Evolutionary conservation across 345 rosid genomes (phyloP).

Genomic region (Pelargonium nanum): DNA sequence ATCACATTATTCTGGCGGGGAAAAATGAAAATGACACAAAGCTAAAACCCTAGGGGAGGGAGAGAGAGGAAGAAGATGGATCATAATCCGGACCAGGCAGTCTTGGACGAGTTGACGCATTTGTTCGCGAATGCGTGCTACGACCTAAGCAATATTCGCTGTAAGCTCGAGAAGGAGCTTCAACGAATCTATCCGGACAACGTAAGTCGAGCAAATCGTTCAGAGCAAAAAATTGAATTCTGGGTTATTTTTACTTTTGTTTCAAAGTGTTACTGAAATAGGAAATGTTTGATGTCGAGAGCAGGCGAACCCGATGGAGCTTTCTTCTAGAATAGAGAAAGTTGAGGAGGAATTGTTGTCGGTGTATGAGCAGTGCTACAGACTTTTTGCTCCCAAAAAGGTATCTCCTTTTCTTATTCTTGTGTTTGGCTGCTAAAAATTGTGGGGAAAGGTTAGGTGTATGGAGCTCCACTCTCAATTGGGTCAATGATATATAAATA

Average conservation of each 20-base stretch:
- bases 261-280: neutral
- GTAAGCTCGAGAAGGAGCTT: conserved; percentile 71
- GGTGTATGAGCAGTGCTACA: conserved; percentile 66
- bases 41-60: neutral
- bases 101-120: conserved; percentile 31
- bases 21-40: no score
- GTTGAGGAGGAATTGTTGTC: conserved; percentile 52
- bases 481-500: no score
- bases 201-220: conserved; percentile 33
- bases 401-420: conserved; percentile 18
- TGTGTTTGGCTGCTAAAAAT: neutral
- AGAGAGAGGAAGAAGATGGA: neutral
- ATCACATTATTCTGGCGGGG: no score
- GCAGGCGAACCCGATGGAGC: conserved; percentile 82
- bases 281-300: neutral
- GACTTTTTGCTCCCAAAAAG: conserved; percentile 83
- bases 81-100: neutral
- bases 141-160: conserved; percentile 55
- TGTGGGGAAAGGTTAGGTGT: neutral
- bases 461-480: no score
- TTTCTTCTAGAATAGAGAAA: conserved; percentile 65
- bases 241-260: neutral
- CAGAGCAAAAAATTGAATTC: no score
- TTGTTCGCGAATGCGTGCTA: conserved; percentile 55
- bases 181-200: conserved; percentile 65